Evolutionary conservation across 192 early-diverging fungal species (phyloP).

Genomic region (Coemansia reversa): DNA sequence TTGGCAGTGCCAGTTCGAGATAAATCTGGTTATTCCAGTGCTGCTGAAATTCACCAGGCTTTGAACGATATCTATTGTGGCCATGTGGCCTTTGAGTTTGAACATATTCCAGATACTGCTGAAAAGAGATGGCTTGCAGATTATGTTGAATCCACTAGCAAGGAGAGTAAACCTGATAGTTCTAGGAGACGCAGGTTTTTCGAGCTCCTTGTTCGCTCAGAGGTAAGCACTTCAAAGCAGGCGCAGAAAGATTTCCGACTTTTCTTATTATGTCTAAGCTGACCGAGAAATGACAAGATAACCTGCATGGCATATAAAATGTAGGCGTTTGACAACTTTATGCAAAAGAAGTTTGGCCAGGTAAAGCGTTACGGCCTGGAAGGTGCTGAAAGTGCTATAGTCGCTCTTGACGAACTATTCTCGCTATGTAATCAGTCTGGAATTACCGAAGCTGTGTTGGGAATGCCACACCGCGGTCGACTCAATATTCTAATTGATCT

Average conservation of each 20-base stretch:
- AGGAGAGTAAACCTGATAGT: slow-evolving; percentile 9
- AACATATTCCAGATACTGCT: slow-evolving; percentile 81
- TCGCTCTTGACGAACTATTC: slow-evolving; percentile 86
- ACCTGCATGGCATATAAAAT: neutral
- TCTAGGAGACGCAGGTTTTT: slow-evolving; percentile 72
- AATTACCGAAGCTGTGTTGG: slow-evolving; percentile 79
- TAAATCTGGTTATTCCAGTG: slow-evolving; percentile 55
- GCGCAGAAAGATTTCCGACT: neutral
- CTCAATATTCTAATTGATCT: slow-evolving; percentile 91
- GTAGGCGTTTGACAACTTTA: slow-evolving; percentile 94
- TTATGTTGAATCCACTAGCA: slow-evolving; percentile 66
- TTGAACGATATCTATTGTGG: slow-evolving; percentile 74
- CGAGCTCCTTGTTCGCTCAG: slow-evolving; percentile 72
- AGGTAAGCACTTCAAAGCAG: slow-evolving; percentile 55
- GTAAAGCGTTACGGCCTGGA: slow-evolving; percentile 97
- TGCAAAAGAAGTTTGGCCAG: slow-evolving; percentile 95
- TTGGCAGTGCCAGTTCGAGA: slow-evolving; percentile 60
- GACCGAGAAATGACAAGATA: neutral
- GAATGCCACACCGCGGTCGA: slow-evolving; percentile 97
- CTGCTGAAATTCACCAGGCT: slow-evolving; percentile 70
- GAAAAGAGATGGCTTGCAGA: slow-evolving; percentile 89
- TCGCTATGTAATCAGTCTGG: slow-evolving; percentile 62
- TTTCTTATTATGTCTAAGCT: neutral
- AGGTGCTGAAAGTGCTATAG: slow-evolving; percentile 95
- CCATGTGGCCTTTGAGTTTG: slow-evolving; percentile 92